phyloP scores from a whole-genome alignment of 495 filamentous ascomycete species.

The Podospora tetraspora region DNA sequence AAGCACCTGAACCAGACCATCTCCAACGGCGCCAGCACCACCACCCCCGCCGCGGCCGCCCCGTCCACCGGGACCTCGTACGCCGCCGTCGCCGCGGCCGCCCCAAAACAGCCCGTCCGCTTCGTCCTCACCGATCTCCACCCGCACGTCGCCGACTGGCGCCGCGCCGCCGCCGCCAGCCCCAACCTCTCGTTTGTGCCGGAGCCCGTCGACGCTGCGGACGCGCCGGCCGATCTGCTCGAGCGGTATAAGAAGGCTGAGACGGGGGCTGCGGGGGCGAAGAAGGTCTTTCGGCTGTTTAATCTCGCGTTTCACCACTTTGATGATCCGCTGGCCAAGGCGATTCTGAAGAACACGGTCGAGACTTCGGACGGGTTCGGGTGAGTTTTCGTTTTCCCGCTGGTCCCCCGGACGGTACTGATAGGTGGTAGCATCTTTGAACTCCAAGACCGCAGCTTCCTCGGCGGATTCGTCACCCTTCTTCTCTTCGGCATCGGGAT shows the following conservation, averaged over 20 bases:
- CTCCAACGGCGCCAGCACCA: constrained; percentile 24
- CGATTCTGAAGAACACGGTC: constrained; percentile 57
- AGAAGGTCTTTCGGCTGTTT: constrained; percentile 59
- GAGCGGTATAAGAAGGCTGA: constrained; percentile 21
- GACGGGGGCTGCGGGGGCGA: constrained; percentile 21
- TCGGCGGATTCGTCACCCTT: constrained; percentile 51
- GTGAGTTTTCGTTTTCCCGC: constrained; percentile 25
- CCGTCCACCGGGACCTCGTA: not conserved
- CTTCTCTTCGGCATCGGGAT: constrained; percentile 50
- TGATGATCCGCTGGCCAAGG: constrained; percentile 52
- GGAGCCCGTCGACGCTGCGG: constrained; percentile 56
- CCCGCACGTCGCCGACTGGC: constrained; percentile 61
- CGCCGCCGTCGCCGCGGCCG: constrained; percentile 16
- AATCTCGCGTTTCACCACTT: constrained; percentile 77
- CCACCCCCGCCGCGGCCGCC: not conserved
- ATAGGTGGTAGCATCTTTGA: constrained; percentile 56
- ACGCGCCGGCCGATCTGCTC: constrained; percentile 45
- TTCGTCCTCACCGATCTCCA: constrained; percentile 68
- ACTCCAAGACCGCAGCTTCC: constrained; percentile 56
- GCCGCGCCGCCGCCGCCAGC: constrained; percentile 41
- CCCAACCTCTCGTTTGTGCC: constrained; percentile 51
- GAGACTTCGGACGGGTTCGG: constrained; percentile 60
- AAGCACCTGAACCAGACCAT: constrained; percentile 46
- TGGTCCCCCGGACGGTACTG: not conserved
- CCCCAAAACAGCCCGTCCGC: constrained; percentile 34